Conservation (phyloP, 2,329 filamentous ascomycete genomes). For the Parastagonospora nodorum region DNA sequence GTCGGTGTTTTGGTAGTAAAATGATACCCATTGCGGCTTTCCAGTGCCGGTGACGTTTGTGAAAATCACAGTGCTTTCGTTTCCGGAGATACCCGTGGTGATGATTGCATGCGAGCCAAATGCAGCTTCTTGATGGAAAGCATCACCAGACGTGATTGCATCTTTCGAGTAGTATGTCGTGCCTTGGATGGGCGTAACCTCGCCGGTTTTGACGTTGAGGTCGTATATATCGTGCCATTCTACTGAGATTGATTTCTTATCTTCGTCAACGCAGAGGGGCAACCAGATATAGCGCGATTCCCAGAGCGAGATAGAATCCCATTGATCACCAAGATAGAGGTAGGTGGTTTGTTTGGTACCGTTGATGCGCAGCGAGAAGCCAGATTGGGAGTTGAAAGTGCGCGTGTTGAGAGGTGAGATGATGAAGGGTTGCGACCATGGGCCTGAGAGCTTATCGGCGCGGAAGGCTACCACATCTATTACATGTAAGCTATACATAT, state of each 20-base stretch:
- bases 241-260: conserved; percentile 56
- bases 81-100: conserved; percentile 59
- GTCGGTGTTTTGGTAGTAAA: conserved; percentile 65
- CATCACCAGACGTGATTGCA: conserved; percentile 53
- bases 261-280: conserved; percentile 58
- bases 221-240: conserved; percentile 64
- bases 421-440: conserved; percentile 62
- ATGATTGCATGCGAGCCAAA: conserved; percentile 57
- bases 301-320: conserved; percentile 63
- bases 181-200: conserved; percentile 54
- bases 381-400: conserved; percentile 60
- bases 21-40: conserved; percentile 62
- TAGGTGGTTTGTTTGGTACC: conserved; percentile 57
- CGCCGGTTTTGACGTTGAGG: conserved; percentile 58
- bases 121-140: conserved; percentile 61
- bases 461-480: conserved; percentile 61
- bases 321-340: conserved; percentile 59
- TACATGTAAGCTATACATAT: conserved; percentile 5
- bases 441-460: conserved; percentile 56
- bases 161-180: conserved; percentile 55
- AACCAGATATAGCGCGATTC: conserved; percentile 64
- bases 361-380: conserved; percentile 55
- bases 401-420: conserved; percentile 58
- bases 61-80: conserved; percentile 61
- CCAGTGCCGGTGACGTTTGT: conserved; percentile 55